Conservation (phyloP, 305 asterid species). For the Fraxinus baroniana region DNA sequence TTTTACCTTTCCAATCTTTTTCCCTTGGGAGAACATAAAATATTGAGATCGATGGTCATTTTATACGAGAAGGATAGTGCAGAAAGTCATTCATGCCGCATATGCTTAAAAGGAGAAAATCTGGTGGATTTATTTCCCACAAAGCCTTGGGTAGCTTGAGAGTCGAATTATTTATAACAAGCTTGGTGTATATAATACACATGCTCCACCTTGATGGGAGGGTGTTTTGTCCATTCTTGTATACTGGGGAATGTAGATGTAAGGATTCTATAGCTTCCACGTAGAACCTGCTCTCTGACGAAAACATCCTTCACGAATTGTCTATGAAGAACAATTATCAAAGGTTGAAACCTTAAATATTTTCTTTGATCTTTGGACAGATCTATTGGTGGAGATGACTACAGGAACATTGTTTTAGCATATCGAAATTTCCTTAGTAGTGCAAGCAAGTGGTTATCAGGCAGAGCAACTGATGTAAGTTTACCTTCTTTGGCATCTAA, state of each 20-base stretch:
- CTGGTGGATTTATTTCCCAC: neutral
- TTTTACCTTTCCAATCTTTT: neutral
- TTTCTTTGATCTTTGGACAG: slow-evolving; percentile 31
- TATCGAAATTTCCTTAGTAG: slow-evolving; percentile 58
- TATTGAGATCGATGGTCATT: neutral
- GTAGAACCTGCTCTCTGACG: neutral
- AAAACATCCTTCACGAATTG: neutral
- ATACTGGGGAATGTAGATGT: neutral
- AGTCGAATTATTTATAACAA: neutral
- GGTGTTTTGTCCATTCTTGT: neutral
- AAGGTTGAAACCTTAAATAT: slow-evolving; percentile 18
- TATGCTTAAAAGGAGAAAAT: neutral
- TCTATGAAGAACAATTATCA: neutral
- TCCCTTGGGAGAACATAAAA: neutral
- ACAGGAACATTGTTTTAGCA: slow-evolving; percentile 39
- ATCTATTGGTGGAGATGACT: slow-evolving; percentile 42
- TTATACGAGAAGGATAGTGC: neutral
- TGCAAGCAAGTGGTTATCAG: slow-evolving; percentile 81
- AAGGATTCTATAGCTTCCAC: neutral
- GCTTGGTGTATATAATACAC: neutral
- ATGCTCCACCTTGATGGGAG: neutral
- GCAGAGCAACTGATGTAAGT: slow-evolving; percentile 86
- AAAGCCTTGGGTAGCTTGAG: neutral
- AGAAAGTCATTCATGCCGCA: neutral
- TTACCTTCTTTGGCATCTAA: slow-evolving; percentile 16